Conservation (phyloP, 345 rosid genomes). For the Nephelium lappaceum region DNA sequence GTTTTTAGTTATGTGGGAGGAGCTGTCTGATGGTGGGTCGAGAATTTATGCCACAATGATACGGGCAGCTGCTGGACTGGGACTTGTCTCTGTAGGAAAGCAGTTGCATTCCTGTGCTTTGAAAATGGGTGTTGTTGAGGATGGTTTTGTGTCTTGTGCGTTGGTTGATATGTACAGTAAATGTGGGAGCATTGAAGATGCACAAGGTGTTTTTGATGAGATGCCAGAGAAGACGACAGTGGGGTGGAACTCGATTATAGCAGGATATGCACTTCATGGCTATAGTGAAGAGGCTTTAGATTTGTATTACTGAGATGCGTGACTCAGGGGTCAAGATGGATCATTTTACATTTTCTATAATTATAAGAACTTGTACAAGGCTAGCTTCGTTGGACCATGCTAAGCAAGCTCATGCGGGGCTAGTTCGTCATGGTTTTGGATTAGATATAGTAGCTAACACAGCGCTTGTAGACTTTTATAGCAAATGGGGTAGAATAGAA, state of each 20-base stretch:
- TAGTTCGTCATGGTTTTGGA: slow-evolving; percentile 71
- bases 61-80: slow-evolving; percentile 75
- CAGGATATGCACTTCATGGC: slow-evolving; percentile 86
- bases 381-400: slow-evolving; percentile 72
- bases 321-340: slow-evolving; percentile 69
- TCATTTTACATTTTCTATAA: slow-evolving; percentile 77
- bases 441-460: slow-evolving; percentile 74
- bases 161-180: slow-evolving; percentile 88
- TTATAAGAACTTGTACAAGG: slow-evolving; percentile 66
- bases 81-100: slow-evolving; percentile 52
- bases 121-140: slow-evolving; percentile 52
- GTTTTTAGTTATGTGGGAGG: slow-evolving; percentile 78
- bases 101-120: slow-evolving; percentile 68
- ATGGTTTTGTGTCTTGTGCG: slow-evolving; percentile 72
- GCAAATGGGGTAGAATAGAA: slow-evolving; percentile 95
- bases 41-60: slow-evolving; percentile 60
- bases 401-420: slow-evolving; percentile 81
- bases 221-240: slow-evolving; percentile 84
- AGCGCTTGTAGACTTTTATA: slow-evolving; percentile 82
- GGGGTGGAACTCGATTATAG: slow-evolving; percentile 79
- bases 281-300: slow-evolving; percentile 73
- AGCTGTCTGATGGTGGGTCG: slow-evolving; percentile 60
- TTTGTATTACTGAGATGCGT: slow-evolving; percentile 72
- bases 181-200: slow-evolving; percentile 84
- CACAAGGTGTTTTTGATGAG: slow-evolving; percentile 61